Evolutionary conservation across 192 early-diverging fungal genomes (phyloP).

Genomic region (Gaertneriomyces semiglobifer): DNA sequence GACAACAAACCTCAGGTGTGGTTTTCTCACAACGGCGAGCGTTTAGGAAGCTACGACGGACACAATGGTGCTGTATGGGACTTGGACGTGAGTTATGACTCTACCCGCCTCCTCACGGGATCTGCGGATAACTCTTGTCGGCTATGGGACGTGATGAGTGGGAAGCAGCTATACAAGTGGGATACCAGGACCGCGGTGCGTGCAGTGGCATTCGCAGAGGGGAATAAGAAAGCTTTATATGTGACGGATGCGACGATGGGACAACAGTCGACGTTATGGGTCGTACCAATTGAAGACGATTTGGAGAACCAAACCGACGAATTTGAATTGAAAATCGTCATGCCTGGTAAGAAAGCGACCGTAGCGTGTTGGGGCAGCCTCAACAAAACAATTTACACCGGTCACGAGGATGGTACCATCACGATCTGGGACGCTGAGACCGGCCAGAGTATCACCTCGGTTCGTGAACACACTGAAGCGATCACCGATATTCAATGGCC

Average conservation of each 20-base stretch:
- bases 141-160: constrained; percentile 90
- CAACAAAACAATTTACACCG: constrained; percentile 88
- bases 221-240: constrained; percentile 78
- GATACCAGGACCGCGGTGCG: constrained; percentile 83
- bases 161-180: constrained; percentile 87
- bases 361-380: constrained; percentile 88
- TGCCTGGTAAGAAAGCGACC: constrained; percentile 77
- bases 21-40: constrained; percentile 97
- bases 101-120: constrained; percentile 77
- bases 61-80: constrained; percentile 94
- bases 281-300: constrained; percentile 71
- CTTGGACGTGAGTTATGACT: constrained; percentile 82
- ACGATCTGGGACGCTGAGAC: constrained; percentile 85
- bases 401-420: constrained; percentile 89
- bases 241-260: constrained; percentile 98
- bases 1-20: constrained; percentile 91
- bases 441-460: constrained; percentile 61
- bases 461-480: constrained; percentile 61
- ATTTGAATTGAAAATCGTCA: constrained; percentile 65
- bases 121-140: constrained; percentile 88
- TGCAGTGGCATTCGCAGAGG: constrained; percentile 85
- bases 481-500: constrained; percentile 94
- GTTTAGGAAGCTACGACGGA: constrained; percentile 78
- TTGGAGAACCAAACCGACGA: constrained; percentile 70
- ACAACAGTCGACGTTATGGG: constrained; percentile 74